These are phyloP conservation scores for Mortierella polycephala DNA, from an alignment of 371 early-diverging fungal genomes.

Conservation along the genomic window DNA sequence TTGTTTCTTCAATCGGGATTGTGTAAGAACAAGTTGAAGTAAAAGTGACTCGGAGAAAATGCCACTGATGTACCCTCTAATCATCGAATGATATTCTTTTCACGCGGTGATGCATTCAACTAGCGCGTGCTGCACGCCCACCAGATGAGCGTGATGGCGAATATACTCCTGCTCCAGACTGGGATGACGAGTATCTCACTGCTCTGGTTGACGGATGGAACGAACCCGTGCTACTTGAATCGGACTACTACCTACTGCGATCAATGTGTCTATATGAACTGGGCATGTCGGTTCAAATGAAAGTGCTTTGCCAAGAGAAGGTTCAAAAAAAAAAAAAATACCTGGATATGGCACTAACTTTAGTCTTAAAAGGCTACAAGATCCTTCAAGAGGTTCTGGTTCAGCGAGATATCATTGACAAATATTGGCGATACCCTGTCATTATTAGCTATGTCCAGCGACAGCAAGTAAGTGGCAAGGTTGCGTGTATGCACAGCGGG, in stretches of 20 bases:
- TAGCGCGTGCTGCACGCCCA: slow-evolving; percentile 23
- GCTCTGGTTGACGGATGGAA: slow-evolving; percentile 14
- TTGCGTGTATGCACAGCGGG: not conserved
- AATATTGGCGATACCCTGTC: slow-evolving; percentile 30
- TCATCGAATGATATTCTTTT: not conserved
- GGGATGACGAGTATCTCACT: slow-evolving; percentile 18
- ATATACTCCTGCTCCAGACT: slow-evolving; percentile 24
- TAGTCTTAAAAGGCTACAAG: slow-evolving; percentile 6
- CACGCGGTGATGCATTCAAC: not conserved
- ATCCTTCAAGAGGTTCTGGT: slow-evolving; percentile 1
- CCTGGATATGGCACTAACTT: slow-evolving; percentile 21
- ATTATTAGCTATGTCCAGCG: slow-evolving; percentile 23
- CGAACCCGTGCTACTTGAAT: slow-evolving; percentile 22
- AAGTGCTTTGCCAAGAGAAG: slow-evolving; percentile 12
- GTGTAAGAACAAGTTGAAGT: slow-evolving; percentile 1
- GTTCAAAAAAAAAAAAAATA: slow-evolving; percentile 17
- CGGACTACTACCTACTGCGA: slow-evolving; percentile 30
- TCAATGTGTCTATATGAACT: slow-evolving; percentile 22
- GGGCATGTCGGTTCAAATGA: slow-evolving; percentile 16
- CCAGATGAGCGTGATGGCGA: slow-evolving; percentile 29
- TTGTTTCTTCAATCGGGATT: slow-evolving; percentile 15
- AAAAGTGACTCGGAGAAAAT: no score
- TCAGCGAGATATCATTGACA: not conserved
- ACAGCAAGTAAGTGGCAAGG: slow-evolving; percentile 5
- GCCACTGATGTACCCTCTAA: not conserved